Evolutionary conservation across 192 early-diverging fungal species (phyloP).

Genomic region (Powellomyces hirtus): DNA sequence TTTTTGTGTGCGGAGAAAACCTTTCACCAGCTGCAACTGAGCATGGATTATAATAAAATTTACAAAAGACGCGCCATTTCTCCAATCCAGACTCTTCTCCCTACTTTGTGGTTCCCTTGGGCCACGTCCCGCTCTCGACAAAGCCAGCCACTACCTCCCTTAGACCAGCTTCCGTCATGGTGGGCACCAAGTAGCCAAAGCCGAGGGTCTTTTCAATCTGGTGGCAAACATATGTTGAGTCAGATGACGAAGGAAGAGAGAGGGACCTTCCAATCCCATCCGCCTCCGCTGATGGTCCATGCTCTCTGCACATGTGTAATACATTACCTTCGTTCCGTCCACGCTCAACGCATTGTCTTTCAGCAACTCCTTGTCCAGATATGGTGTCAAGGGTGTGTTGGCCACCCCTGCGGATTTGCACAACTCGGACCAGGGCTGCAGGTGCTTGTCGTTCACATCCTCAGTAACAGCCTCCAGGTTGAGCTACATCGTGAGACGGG

Average conservation of each 20-base stretch:
- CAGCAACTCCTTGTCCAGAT: conserved; percentile 88
- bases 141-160: conserved; percentile 77
- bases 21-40: too few species aligned
- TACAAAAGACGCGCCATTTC: too few species aligned
- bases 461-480: conserved; percentile 83
- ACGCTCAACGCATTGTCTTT: conserved; percentile 80
- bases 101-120: conserved; percentile 57
- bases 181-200: conserved; percentile 66
- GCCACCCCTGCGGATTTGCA: conserved; percentile 66
- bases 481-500: conserved; percentile 47
- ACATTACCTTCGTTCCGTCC: conserved; percentile 70
- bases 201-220: conserved; percentile 68
- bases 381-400: conserved; percentile 88
- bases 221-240: not conserved
- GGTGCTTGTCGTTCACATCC: conserved; percentile 90
- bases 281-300: not conserved
- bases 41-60: too few species aligned
- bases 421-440: conserved; percentile 89
- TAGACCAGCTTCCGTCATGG: conserved; percentile 66
- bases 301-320: not conserved
- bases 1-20: too few species aligned
- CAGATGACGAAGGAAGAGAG: not conserved
- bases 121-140: conserved; percentile 82
- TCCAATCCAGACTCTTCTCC: too few species aligned
- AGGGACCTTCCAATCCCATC: not conserved